Conservation (phyloP, 352 stramenopile genomes). For the Phytophthora fragariae region DNA sequence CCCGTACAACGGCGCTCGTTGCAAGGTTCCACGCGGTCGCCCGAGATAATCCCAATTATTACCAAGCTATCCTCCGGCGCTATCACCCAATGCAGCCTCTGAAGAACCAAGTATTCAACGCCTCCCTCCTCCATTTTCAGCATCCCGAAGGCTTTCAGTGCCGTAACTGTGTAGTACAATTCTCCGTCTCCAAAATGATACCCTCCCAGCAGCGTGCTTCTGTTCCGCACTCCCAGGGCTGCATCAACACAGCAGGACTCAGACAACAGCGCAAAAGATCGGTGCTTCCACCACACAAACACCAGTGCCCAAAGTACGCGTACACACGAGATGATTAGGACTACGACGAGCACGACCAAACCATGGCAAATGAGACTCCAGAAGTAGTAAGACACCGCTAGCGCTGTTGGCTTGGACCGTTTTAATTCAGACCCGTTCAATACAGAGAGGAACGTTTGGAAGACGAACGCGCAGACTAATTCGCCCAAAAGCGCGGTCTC, state of each 20-base stretch:
- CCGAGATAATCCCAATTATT: slow-evolving; percentile 3
- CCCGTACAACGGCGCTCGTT: not conserved
- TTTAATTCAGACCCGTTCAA: slow-evolving; percentile 16
- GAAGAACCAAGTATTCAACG: not conserved
- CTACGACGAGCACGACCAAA: slow-evolving; percentile 11
- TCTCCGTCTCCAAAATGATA: slow-evolving; percentile 7
- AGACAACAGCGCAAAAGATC: slow-evolving; percentile 6
- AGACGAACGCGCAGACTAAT: not conserved
- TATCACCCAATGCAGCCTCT: slow-evolving; percentile 10
- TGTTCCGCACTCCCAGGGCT: slow-evolving; percentile 5
- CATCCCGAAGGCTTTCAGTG: slow-evolving; percentile 9
- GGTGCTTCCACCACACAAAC: slow-evolving; percentile 10
- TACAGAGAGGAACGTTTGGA: slow-evolving; percentile 10
- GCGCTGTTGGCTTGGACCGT: slow-evolving; percentile 1
- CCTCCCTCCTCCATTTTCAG: slow-evolving; percentile 10
- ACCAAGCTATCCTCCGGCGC: slow-evolving; percentile 1
- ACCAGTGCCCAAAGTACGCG: not conserved
- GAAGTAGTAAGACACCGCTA: slow-evolving; percentile 20
- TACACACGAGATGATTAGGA: slow-evolving; percentile 1
- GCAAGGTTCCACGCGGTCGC: slow-evolving; percentile 3
- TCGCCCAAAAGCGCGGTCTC: slow-evolving; percentile 17
- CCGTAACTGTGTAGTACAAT: not conserved
- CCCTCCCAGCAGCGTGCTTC: slow-evolving; percentile 4
- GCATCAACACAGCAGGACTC: slow-evolving; percentile 14
- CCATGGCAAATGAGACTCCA: slow-evolving; percentile 20